Evolutionary conservation across 768 basidiomycete species (phyloP), one percentile per base, ranked within the genome.

Genomic region (Tricholoma matsutake): DNA sequence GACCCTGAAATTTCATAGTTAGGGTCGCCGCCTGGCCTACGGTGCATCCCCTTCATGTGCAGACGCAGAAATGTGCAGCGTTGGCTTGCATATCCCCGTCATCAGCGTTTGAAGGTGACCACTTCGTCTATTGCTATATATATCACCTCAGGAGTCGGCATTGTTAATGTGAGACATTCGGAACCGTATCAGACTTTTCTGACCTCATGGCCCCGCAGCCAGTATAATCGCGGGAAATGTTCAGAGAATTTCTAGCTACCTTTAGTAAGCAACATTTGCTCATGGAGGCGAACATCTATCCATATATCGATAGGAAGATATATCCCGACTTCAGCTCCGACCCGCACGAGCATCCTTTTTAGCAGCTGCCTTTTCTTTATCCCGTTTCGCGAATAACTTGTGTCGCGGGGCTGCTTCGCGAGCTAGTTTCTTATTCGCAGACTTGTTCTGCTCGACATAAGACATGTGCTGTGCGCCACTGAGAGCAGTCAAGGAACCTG

Each of bases 401-500:
- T 92, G 86, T 54, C 92, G 83, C 58, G 80, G 80, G 43, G 80
- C 72, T 16, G 74, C 66, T 58, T 81, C 83, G 35, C 80, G 78
- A 28, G 89, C 84, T 9, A 92, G 79, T 59, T 85, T 86, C 79
- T 89, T 91, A 81, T 96, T 96, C 55, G 87, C 91, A 20, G 88
- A 90, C 73, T 92, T 93, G 78, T 95, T 94, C 73, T 93, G 89
- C 75, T 95, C 94, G 52, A 93, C 82, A 68, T 95, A 96, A 52
- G 91, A 92, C 93, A 95, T 94, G 67, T 92, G 92, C 67, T 92
- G 91, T 4, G 86, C 92, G 32, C 94, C 94, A 71, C 91, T 92
- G 65, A 96, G 80, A 35, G 92, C 90, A 2, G 86, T 85, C 43
- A 96, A 79, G 41, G 89, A 91, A 0, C 93, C 94, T 2, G 88